These are phyloP conservation scores for Vitis rotundifolia DNA, from an alignment of 164 flowering plant genomes.

Conservation along the genomic window DNA sequence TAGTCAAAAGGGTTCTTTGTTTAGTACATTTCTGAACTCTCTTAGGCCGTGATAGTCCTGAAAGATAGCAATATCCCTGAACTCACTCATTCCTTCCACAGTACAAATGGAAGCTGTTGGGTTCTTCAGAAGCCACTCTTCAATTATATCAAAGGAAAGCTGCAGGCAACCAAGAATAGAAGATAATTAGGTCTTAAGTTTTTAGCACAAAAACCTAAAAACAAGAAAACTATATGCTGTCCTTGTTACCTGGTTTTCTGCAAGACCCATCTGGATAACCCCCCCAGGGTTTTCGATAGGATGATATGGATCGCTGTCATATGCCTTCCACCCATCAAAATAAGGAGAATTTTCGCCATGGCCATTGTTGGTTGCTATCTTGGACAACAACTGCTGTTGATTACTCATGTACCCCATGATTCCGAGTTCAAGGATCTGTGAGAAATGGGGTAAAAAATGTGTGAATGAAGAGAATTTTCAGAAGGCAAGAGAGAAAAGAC, in stretches of 20 bases:
- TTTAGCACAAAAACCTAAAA: neutral
- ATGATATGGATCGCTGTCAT: constrained; percentile 57
- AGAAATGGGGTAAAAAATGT: no score
- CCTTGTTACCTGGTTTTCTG: constrained; percentile 60
- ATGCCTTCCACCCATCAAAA: constrained; percentile 79
- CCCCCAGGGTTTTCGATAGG: constrained; percentile 45
- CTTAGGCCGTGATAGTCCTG: constrained; percentile 92
- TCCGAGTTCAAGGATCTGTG: no score
- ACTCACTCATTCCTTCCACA: constrained; percentile 48
- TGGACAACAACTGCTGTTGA: constrained; percentile 37
- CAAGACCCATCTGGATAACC: constrained; percentile 76
- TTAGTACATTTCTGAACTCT: constrained; percentile 65
- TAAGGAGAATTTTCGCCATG: constrained; percentile 64
- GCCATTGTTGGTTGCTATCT: constrained; percentile 51
- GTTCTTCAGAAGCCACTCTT: constrained; percentile 72
- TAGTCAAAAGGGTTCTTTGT: neutral
- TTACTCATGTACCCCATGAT: constrained; percentile 19
- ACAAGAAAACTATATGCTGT: neutral
- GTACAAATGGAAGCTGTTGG: constrained; percentile 79
- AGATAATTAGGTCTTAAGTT: neutral
- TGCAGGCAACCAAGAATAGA: constrained; percentile 26
- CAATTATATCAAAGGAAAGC: constrained; percentile 68
- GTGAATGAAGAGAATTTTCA: no score
- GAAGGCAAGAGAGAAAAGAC: no score
- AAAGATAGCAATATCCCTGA: constrained; percentile 64